Evolutionary conservation across 169 alveolate species (phyloP), one percentile per base, ranked within the genome.

Genomic region (Eimeria acervulina): DNA sequence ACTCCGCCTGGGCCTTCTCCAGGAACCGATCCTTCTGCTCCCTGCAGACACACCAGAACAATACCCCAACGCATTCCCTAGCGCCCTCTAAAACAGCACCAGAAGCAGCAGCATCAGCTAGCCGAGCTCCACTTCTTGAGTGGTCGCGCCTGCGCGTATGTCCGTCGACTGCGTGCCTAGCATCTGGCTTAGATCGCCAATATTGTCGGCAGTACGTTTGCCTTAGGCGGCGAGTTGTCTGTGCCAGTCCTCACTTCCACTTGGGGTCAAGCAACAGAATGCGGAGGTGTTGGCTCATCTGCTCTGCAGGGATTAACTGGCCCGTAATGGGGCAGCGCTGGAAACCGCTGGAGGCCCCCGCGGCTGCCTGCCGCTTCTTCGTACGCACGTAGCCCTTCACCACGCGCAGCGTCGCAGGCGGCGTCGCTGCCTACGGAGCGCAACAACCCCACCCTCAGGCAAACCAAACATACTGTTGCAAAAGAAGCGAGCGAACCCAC

Each of bases 261-360:
- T 99, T 98, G 52, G 99, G 99, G 80, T 99, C 99, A 90, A 99
- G 98, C 84, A 99, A 97, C 91, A 99, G 98, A 36, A 99, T 97
- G 89, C 98, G 98, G 95, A 99, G 98, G 96, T 99, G 99, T 84
- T 98, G 98, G 51, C 99, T 97, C 98, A 99, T 98, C 95, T 99
- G 99, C 91, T 97, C 97, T 52, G 99, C 97, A 33, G 99, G 99
- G 17, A 99, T 97, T 96, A 98, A 97, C 94, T 98, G 99, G 51
- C 99, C 99, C 40, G 99, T 99, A 87, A 99, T 98, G 28, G 99
- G 99, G 85, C 99, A 99, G 96, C 97, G 98, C 94, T 98, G 99
- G 98, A 98, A 61, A 47, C 95, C 90, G 96, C 97, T 51, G 66
- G 96, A 93, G 55, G 66, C 87, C 28, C 95, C 97, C 28, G 96